These are phyloP conservation scores for Aspergillus tanneri DNA, from an alignment of 2,329 filamentous ascomycete species.

Conservation along the genomic window DNA sequence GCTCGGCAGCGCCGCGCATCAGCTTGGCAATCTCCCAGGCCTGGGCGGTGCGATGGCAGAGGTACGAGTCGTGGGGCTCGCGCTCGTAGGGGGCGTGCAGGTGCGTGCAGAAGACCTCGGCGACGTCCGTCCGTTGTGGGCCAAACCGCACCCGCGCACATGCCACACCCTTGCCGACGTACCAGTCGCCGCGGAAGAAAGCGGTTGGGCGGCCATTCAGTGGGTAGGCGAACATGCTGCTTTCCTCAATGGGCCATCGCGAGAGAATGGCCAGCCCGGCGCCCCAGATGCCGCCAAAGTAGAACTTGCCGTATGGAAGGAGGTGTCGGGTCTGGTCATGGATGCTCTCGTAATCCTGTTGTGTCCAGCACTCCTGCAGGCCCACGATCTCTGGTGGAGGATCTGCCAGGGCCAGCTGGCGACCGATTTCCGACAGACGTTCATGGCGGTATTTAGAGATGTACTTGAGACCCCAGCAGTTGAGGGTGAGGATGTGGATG, in stretches of 20 bases:
- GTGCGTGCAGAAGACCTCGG: constrained; percentile 93
- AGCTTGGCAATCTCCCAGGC: constrained; percentile 93
- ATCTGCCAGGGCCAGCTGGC: constrained; percentile 66
- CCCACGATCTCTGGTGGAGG: constrained; percentile 80
- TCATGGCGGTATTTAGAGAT: constrained; percentile 74
- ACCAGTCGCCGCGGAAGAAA: constrained; percentile 95
- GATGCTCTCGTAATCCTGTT: constrained; percentile 77
- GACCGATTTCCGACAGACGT: constrained; percentile 80
- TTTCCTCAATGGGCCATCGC: constrained; percentile 88
- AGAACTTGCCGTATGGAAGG: constrained; percentile 90
- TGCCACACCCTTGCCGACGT: constrained; percentile 90
- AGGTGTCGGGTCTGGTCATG: constrained; percentile 69
- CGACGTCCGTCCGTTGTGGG: constrained; percentile 60
- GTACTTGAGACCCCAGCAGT: constrained; percentile 95
- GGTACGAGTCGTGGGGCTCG: constrained; percentile 77
- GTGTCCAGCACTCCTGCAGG: constrained; percentile 93
- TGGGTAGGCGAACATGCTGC: constrained; percentile 81
- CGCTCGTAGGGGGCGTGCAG: constrained; percentile 83
- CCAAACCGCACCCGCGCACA: constrained; percentile 76
- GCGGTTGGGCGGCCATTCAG: constrained; percentile 90
- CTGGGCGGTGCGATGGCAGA: constrained; percentile 86
- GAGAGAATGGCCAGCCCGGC: constrained; percentile 86
- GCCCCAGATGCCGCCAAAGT: constrained; percentile 83
- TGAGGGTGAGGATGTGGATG: constrained; percentile 81
- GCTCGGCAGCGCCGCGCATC: constrained; percentile 74